Conservation (phyloP, 2,329 filamentous ascomycete species). For the Torrubiella hemipterigena region DNA sequence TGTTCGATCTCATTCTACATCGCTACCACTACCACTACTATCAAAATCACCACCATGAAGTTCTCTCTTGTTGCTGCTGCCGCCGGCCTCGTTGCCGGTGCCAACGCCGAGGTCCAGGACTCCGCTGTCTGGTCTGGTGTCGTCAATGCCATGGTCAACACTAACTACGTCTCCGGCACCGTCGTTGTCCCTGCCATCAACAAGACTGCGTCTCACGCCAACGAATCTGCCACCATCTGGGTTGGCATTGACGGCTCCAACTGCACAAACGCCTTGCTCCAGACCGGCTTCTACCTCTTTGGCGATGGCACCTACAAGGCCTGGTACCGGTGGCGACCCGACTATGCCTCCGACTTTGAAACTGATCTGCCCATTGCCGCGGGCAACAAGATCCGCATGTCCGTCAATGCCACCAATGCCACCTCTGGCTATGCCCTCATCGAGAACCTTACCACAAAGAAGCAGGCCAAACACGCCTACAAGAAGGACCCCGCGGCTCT, state of each 20-base stretch:
- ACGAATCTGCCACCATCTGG: slow-evolving; percentile 22
- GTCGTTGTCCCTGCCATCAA: slow-evolving; percentile 7
- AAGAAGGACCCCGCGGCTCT: slow-evolving; percentile 24
- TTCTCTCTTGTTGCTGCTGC: no score
- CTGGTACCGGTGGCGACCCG: slow-evolving; percentile 28
- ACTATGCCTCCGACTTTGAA: slow-evolving; percentile 7
- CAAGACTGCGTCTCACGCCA: slow-evolving; percentile 3
- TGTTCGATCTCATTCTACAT: no score
- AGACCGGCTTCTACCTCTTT: slow-evolving; percentile 23
- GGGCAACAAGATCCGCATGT: slow-evolving; percentile 2
- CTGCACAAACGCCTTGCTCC: slow-evolving; percentile 18
- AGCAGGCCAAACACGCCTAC: slow-evolving; percentile 32
- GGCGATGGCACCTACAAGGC: slow-evolving; percentile 18
- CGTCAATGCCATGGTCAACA: slow-evolving; percentile 7
- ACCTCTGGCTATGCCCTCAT: slow-evolving; percentile 15
- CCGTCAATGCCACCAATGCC: slow-evolving; percentile 7
- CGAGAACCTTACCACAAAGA: slow-evolving; percentile 30
- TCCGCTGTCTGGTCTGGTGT: slow-evolving; percentile 8
- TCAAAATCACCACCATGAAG: no score
- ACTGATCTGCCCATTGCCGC: slow-evolving; percentile 8
- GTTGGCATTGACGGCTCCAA: slow-evolving; percentile 28
- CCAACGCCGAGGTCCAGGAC: slow-evolving; percentile 1
- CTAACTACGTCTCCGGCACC: slow-evolving; percentile 8
- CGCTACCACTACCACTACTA: no score
- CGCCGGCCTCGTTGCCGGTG: no score